Percentiles rank a stretch among this genome's conserved stretches.
phyloP scores from a whole-genome alignment of 2,329 filamentous ascomycete genomes.

The Amauroascus verrucosus region DNA sequence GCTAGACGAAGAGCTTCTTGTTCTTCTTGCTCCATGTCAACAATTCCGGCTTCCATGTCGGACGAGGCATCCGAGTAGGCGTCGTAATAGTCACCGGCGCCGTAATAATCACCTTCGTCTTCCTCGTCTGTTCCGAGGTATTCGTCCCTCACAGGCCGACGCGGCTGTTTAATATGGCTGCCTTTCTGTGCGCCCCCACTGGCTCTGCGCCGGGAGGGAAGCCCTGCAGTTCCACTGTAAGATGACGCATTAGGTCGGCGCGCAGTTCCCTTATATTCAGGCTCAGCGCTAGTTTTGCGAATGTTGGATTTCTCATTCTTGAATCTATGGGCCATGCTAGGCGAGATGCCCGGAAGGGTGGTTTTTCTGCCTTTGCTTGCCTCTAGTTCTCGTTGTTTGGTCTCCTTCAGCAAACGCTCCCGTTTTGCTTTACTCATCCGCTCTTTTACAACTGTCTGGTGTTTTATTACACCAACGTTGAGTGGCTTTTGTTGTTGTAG shows the following conservation, averaged over 20 bases:
- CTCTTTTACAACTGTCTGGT: slow-evolving; percentile 46
- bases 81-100: slow-evolving; percentile 29
- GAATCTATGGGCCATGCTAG: slow-evolving; percentile 15
- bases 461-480: slow-evolving; percentile 45
- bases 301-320: slow-evolving; percentile 18
- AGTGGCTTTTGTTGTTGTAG: slow-evolving; percentile 39
- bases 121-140: slow-evolving; percentile 41
- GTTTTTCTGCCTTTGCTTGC: slow-evolving; percentile 25
- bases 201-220: slow-evolving; percentile 23
- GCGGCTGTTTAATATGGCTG: slow-evolving; percentile 2
- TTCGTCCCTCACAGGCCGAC: slow-evolving; percentile 29
- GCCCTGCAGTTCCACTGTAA: slow-evolving; percentile 37
- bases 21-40: slow-evolving; percentile 40
- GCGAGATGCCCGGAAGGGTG: slow-evolving; percentile 4
- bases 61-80: slow-evolving; percentile 38
- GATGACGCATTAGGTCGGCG: slow-evolving; percentile 18
- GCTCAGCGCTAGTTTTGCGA: slow-evolving; percentile 24
- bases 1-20: slow-evolving; percentile 32
- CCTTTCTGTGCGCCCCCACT: slow-evolving; percentile 22
- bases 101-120: slow-evolving; percentile 36
- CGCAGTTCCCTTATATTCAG: slow-evolving; percentile 33
- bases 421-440: slow-evolving; percentile 47
- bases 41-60: slow-evolving; percentile 43
- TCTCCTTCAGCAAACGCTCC: slow-evolving; percentile 35
- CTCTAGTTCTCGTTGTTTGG: slow-evolving; percentile 34